Evolutionary conservation across 2,329 filamentous ascomycete species (phyloP), one percentile per base, ranked within the genome.

Genomic region (Chaetomiaceae sp.): DNA sequence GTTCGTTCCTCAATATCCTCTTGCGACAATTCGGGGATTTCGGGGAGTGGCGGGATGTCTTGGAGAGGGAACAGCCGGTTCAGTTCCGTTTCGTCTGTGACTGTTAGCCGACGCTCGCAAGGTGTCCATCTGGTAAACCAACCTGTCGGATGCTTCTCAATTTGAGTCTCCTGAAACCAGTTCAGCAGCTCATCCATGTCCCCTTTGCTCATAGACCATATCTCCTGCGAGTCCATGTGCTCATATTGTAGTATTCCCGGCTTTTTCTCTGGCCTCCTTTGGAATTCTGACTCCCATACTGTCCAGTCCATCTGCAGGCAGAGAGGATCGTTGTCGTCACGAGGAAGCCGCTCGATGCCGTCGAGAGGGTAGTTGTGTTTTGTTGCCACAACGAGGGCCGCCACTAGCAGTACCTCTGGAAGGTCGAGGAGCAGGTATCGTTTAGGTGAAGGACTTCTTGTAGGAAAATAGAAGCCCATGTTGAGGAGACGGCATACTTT

Each of bases 361-460:
- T 89, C 83, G 40, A 96, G 82, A 0, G 92, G 89, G 62, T 89
- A 91, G 19, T 87, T 75, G 2, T 96, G 68, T 63, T 96, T 96
- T 3, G 87, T 83, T 4, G 87, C 83, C 14, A 95, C 77, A 2
- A 96, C 74, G 3, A 96, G 68, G 3, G 89, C 72, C 4, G 84
- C 77, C 51, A 90, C 75, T 1, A 96, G 72, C 39, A 88, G 80
- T 6, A 88, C 74, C 64, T 97, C 94, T 0, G 94, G 90, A 57
- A 87, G 79, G 47, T 83, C 75, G 15, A 84, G 70, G 55, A 75
- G 70, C 55, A 71, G 70, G 48, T 68, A 47, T 42, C 54, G 47
- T 22, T 50, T 54, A 22, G 42, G 43, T 7, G 43, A 14, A 1
- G 38, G 20, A 7, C 46, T 29, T 48, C 73, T 70, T 6, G 76